phyloP scores from a whole-genome alignment of 2,329 filamentous ascomycete genomes.

The Monosporascus sp. region DNA sequence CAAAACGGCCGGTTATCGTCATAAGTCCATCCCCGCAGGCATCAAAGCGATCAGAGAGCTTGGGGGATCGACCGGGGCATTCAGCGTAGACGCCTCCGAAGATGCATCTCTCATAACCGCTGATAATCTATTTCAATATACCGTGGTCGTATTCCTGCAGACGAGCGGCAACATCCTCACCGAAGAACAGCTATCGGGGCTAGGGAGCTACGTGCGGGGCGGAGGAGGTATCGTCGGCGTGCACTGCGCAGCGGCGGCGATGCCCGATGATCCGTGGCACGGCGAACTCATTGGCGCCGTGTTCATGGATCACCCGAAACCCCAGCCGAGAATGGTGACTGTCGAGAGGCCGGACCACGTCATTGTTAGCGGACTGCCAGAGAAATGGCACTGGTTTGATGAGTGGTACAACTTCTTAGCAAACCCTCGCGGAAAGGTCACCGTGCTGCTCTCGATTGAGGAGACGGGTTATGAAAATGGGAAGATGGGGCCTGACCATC shows the following conservation, averaged over 20 bases:
- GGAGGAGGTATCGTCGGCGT: slow-evolving; percentile 35
- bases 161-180: slow-evolving; percentile 32
- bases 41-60: slow-evolving; percentile 27
- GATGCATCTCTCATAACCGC: slow-evolving; percentile 28
- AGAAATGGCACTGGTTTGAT: slow-evolving; percentile 28
- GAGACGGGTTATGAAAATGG: slow-evolving; percentile 31
- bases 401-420: slow-evolving; percentile 39
- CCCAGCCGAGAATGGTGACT: slow-evolving; percentile 27
- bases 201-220: slow-evolving; percentile 26
- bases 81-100: slow-evolving; percentile 30
- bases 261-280: slow-evolving; percentile 31
- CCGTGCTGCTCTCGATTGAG: slow-evolving; percentile 31
- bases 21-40: slow-evolving; percentile 32
- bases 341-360: slow-evolving; percentile 25
- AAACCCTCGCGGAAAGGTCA: slow-evolving; percentile 17
- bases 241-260: slow-evolving; percentile 32
- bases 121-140: slow-evolving; percentile 25
- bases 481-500: slow-evolving; percentile 30
- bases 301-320: slow-evolving; percentile 32
- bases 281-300: slow-evolving; percentile 31
- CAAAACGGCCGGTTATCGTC: slow-evolving; percentile 32
- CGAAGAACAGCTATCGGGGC: slow-evolving; percentile 23
- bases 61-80: slow-evolving; percentile 17
- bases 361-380: slow-evolving; percentile 17
- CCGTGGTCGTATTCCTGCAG: slow-evolving; percentile 33